Evolutionary conservation across 192 early-diverging fungal genomes (phyloP).

Genomic region (Ambispora gerdemannii): DNA sequence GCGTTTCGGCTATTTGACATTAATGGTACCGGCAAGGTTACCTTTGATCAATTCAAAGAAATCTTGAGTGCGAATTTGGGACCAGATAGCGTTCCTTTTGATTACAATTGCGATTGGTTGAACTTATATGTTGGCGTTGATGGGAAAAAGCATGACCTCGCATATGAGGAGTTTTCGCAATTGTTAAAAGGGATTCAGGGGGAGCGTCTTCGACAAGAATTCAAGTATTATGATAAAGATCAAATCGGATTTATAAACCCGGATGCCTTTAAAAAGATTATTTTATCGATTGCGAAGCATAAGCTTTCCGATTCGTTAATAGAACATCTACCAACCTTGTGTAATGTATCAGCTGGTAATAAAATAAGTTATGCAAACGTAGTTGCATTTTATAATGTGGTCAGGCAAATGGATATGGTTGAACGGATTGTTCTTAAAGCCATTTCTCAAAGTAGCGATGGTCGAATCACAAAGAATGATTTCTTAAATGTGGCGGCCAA

Average conservation of each 20-base stretch:
- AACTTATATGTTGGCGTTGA: conserved; percentile 62
- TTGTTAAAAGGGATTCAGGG: conserved; percentile 66
- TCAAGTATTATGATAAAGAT: conserved; percentile 67
- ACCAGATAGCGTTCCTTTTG: conserved; percentile 58
- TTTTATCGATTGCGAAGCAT: conserved; percentile 61
- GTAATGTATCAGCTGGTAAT: conserved; percentile 56
- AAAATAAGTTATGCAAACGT: conserved; percentile 65
- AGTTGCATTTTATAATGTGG: conserved; percentile 59
- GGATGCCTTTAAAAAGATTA: conserved; percentile 58
- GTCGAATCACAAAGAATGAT: conserved; percentile 59
- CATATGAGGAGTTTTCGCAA: conserved; percentile 69
- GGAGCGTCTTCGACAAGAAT: conserved; percentile 67
- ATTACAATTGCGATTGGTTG: conserved; percentile 72
- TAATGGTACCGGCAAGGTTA: conserved; percentile 56
- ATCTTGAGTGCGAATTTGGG: conserved; percentile 53
- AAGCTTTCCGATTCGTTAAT: conserved; percentile 63
- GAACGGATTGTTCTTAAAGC: conserved; percentile 59
- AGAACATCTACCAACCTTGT: conserved; percentile 58
- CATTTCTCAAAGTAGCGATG: conserved; percentile 44
- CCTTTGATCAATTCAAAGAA: conserved; percentile 65
- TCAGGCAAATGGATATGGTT: conserved; percentile 67
- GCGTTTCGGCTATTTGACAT: conserved; percentile 66
- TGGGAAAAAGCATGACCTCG: conserved; percentile 52
- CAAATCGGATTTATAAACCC: conserved; percentile 58
- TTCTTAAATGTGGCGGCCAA: conserved; percentile 57